phyloP scores from a whole-genome alignment of 2,329 filamentous ascomycete species.

The Aspergillus transmontanensis region DNA sequence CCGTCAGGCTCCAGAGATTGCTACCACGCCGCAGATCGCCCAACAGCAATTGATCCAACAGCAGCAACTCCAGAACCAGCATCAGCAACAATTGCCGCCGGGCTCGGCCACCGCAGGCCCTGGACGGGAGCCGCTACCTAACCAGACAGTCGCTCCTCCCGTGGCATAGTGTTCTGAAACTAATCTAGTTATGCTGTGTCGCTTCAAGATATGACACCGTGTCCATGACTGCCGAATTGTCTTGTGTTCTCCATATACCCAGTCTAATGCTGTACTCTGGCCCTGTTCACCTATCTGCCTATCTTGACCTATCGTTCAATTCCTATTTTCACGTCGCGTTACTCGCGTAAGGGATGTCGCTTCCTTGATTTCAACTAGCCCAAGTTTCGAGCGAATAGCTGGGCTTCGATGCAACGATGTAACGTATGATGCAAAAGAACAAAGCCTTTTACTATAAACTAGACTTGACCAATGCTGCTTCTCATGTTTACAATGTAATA shows the following conservation, averaged over 20 bases:
- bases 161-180: constrained; percentile 25
- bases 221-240: constrained; percentile 8
- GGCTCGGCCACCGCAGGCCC: constrained; percentile 39
- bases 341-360: background rate
- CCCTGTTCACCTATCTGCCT: background rate
- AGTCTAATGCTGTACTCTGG: constrained; percentile 14
- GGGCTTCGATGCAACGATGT: background rate
- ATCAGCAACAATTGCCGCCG: constrained; percentile 39
- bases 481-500: background rate
- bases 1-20: constrained; percentile 65
- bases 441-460: background rate
- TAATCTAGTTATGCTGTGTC: background rate
- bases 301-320: background rate
- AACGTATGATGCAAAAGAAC: background rate
- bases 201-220: background rate
- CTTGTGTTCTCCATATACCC: constrained; percentile 19
- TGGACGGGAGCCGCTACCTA: constrained; percentile 27
- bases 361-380: background rate
- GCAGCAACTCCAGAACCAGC: constrained; percentile 37
- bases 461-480: background rate
- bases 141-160: constrained; percentile 26
- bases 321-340: background rate
- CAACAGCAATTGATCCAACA: constrained; percentile 45
- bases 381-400: background rate
- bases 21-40: constrained; percentile 42